These are phyloP conservation scores for Fusarium odoratissimum DNA, from an alignment of 2,329 filamentous ascomycete species.

Conservation along the genomic window DNA sequence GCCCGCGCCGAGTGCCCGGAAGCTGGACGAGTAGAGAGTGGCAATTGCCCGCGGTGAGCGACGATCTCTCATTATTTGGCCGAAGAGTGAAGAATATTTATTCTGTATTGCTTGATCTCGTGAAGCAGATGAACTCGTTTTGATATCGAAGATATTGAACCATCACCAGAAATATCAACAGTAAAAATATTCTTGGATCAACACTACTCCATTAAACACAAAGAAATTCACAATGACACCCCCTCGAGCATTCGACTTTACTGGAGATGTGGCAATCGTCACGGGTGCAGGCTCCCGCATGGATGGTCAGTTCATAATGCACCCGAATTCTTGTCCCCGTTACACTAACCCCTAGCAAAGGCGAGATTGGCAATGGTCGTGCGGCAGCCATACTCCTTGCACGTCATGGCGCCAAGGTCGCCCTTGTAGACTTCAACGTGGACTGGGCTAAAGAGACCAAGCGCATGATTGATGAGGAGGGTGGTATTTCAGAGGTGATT, in stretches of 20 bases:
- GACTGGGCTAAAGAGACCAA: conserved; percentile 8
- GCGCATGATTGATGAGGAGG: conserved; percentile 8
- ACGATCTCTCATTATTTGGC: background rate
- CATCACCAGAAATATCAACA: background rate
- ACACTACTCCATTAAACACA: background rate
- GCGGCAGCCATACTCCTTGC: conserved; percentile 7
- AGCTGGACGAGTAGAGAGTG: background rate
- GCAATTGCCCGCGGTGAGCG: background rate
- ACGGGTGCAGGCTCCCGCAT: conserved; percentile 8
- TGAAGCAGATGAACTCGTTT: background rate
- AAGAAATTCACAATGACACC: background rate
- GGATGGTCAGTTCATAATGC: background rate
- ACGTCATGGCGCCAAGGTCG: conserved; percentile 3
- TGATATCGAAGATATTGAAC: background rate
- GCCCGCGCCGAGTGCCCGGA: background rate
- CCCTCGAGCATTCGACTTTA: background rate
- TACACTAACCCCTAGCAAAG: background rate
- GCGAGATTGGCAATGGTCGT: conserved; percentile 9
- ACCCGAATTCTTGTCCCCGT: background rate
- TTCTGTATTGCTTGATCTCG: background rate
- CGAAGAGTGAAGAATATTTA: background rate
- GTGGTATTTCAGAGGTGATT: conserved; percentile 6
- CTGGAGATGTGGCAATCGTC: conserved; percentile 2
- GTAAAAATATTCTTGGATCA: background rate
- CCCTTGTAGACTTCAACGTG: conserved; percentile 1